Conservation (phyloP, 2,329 filamentous ascomycete species). For the Scolecobasidium constrictum region DNA sequence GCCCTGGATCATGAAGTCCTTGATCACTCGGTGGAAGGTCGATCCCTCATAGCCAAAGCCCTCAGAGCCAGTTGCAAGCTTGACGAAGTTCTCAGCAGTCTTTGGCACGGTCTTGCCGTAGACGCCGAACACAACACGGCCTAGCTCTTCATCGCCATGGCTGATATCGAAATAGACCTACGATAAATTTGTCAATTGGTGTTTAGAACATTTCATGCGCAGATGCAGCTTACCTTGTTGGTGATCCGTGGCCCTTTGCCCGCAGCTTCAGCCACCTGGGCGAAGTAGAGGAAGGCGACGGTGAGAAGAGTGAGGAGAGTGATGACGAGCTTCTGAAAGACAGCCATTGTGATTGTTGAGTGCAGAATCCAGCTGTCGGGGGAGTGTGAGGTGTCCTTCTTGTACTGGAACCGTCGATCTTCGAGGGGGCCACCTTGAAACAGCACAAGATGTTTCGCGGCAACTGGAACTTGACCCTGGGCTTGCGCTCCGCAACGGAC, state of each 20-base stretch:
- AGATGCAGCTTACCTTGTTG: slow-evolving; percentile 52
- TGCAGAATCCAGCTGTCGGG: neutral
- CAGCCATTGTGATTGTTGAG: slow-evolving; percentile 50
- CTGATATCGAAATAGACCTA: slow-evolving; percentile 73
- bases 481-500: too few species aligned
- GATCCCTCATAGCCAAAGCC: slow-evolving; percentile 75
- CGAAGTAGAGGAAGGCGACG: slow-evolving; percentile 63
- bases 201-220: neutral
- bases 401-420: too few species aligned
- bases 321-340: slow-evolving; percentile 57
- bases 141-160: slow-evolving; percentile 63
- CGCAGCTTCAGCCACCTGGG: slow-evolving; percentile 57
- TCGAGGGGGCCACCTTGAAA: too few species aligned
- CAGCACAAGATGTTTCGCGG: too few species aligned
- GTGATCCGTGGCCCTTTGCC: slow-evolving; percentile 90
- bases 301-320: slow-evolving; percentile 68
- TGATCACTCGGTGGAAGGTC: slow-evolving; percentile 82
- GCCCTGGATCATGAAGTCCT: slow-evolving; percentile 85
- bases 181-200: slow-evolving; percentile 4
- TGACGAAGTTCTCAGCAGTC: slow-evolving; percentile 59
- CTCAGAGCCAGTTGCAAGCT: slow-evolving; percentile 75
- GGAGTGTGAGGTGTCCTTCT: too few species aligned
- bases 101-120: slow-evolving; percentile 82
- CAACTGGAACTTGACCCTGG: too few species aligned
- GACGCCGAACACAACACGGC: slow-evolving; percentile 69